Evolutionary conservation across 2,329 filamentous ascomycete genomes (phyloP).

Genomic region (Alternaria alternata): DNA sequence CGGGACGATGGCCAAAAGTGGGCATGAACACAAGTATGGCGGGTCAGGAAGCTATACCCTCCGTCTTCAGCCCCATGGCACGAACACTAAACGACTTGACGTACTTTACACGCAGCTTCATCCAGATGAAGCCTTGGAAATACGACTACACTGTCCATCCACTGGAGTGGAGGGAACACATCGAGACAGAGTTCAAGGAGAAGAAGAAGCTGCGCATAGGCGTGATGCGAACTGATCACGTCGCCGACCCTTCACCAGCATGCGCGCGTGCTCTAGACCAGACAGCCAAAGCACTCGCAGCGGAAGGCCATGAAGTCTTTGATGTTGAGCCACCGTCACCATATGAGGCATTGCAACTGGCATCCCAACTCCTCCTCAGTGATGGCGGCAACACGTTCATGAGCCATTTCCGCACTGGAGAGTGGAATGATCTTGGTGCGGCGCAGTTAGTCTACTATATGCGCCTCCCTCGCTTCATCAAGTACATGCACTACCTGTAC

Average conservation of each 20-base stretch:
- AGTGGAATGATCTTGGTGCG: constrained; percentile 81
- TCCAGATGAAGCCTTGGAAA: constrained; percentile 85
- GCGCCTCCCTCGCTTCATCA: constrained; percentile 74
- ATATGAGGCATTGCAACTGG: constrained; percentile 78
- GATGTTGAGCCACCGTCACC: constrained; percentile 71
- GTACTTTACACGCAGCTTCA: constrained; percentile 82
- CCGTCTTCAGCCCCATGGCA: constrained; percentile 92
- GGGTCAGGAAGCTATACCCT: constrained; percentile 88
- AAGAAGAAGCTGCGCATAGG: constrained; percentile 75
- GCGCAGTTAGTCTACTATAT: constrained; percentile 78
- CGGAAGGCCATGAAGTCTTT: constrained; percentile 77
- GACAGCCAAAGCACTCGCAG: constrained; percentile 72
- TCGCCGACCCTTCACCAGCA: constrained; percentile 86
- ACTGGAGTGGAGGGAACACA: constrained; percentile 75
- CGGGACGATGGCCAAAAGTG: constrained; percentile 87
- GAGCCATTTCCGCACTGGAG: constrained; percentile 77
- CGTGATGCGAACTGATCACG: constrained; percentile 78
- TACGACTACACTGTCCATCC: constrained; percentile 89
- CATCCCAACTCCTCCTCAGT: constrained; percentile 80
- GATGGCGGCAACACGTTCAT: constrained; percentile 85
- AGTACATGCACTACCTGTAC: constrained; percentile 88
- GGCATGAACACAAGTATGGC: constrained; percentile 88
- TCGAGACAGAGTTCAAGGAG: constrained; percentile 66
- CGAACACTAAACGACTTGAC: constrained; percentile 81
- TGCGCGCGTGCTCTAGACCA: constrained; percentile 78